phyloP scores from a whole-genome alignment of 2,329 filamentous ascomycete species.

The Fusarium armeniacum region DNA sequence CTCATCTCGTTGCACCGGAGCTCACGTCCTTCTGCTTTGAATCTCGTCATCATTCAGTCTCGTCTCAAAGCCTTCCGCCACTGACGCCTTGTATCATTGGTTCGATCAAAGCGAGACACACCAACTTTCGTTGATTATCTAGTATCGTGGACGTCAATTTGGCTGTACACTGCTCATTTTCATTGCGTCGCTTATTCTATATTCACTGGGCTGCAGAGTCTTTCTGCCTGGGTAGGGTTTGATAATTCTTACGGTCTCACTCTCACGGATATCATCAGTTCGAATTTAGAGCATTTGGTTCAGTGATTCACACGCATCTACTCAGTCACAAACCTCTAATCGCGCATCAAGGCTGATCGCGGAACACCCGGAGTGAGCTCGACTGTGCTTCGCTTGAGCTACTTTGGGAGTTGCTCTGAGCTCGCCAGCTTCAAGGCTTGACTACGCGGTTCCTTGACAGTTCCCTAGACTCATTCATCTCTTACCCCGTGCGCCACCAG shows the following conservation, averaged over 20 bases:
- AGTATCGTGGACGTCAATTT: conserved; percentile 14
- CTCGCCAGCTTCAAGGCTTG: conserved; percentile 11
- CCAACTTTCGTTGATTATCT: conserved; percentile 17
- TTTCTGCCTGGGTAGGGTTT: not conserved
- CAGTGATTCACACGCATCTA: conserved; percentile 10
- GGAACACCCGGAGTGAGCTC: conserved; percentile 38
- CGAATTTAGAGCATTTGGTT: conserved; percentile 6
- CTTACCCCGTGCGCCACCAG: conserved; percentile 6
- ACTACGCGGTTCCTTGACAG: conserved; percentile 8
- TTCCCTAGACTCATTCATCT: conserved; percentile 9
- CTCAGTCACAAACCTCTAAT: conserved; percentile 7
- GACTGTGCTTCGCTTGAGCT: conserved; percentile 17
- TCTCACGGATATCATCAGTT: conserved; percentile 12
- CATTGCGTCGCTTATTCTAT: conserved; percentile 23
- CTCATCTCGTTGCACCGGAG: conserved; percentile 7
- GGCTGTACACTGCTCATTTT: conserved; percentile 12
- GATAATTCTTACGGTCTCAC: not conserved
- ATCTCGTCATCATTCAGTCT: conserved; percentile 14
- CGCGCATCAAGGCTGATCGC: conserved; percentile 27
- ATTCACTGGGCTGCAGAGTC: conserved; percentile 17
- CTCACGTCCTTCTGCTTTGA: conserved; percentile 19
- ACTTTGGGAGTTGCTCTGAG: conserved; percentile 16
- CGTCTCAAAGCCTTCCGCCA: conserved; percentile 13
- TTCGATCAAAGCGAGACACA: conserved; percentile 19
- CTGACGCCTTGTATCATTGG: conserved; percentile 14